Evolutionary conservation across 1,139 yeast species (phyloP), one percentile per base, ranked within the genome.

Genomic region (Debaryomyces fabryi): DNA sequence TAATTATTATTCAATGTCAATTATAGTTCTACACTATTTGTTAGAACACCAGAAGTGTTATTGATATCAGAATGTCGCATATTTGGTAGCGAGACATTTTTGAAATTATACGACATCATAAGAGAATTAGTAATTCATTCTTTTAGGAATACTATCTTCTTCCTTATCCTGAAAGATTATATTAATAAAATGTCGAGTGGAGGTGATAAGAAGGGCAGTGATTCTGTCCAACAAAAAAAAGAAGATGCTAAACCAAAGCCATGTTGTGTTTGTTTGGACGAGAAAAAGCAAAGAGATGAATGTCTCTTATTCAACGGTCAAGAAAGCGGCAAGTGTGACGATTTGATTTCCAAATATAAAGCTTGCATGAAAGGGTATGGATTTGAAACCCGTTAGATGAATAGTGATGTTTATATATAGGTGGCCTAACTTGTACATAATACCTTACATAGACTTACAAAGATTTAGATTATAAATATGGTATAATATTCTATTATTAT

Each of bases 361-460:
- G 62, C 64, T 35, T 93, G 99, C 71, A 93, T 93, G 99, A 86
- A 85, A 66, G 91, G 96, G 32, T 92, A 71, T 64, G 98, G 98
- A 0, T 93, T 92, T 67, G 80, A 69, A 45, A 71, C 51, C 8
- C 43, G 27, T 9, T 40, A 30, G 20, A n/a, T 13, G 8, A 4
- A 5, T 24, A 35, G n/a, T 2, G 2, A 36, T 21, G 16, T 6
- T 38, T 25, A 10, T 25, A 10, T 9, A 15, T 38, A 13, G 20
- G 23, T 24, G 15, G n/a, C 7, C 12, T 6, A 32, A 30, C 43
- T 32, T 40, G 43, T 40, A 40, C 16, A 40, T 40, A 40, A 29
- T 20, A 35, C 20, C 7, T 20, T 35, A 15, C 10, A 35, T 18
- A 35, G 23, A n/a, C 21, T 35, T 35, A 35, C 9, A 35, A n/a